These are phyloP conservation scores for Chlorella vulgaris DNA, from an alignment of 139 green algal species.

Conservation along the genomic window DNA sequence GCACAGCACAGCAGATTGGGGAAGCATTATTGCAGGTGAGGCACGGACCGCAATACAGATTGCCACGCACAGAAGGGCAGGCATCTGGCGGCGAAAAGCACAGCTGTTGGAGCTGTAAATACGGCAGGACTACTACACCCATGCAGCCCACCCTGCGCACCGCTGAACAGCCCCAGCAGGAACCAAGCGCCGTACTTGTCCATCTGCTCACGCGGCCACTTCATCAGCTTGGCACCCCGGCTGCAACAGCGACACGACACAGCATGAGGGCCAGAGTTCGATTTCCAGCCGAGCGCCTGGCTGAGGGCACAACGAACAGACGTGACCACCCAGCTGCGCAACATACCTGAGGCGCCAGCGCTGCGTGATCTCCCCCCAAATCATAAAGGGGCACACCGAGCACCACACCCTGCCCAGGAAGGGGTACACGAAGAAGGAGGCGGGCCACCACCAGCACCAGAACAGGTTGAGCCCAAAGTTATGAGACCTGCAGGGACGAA, in stretches of 20 bases:
- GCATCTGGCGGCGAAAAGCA: too few species aligned
- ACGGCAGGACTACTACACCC: too few species aligned
- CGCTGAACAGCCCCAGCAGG: constrained; percentile 70
- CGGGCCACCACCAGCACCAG: constrained; percentile 82
- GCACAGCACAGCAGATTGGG: too few species aligned
- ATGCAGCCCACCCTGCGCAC: too few species aligned
- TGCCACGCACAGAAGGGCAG: too few species aligned
- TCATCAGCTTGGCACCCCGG: constrained; percentile 62
- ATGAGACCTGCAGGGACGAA: constrained; percentile 34
- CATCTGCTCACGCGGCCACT: constrained; percentile 67
- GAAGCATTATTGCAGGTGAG: too few species aligned
- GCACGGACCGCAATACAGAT: neutral
- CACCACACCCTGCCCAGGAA: constrained; percentile 65
- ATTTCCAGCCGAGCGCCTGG: too few species aligned
- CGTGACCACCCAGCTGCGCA: neutral
- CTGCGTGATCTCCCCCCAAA: constrained; percentile 80
- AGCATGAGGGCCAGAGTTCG: neutral
- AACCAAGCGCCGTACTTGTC: constrained; percentile 70
- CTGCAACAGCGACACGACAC: neutral
- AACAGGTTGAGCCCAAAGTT: constrained; percentile 82
- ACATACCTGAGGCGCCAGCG: constrained; percentile 47
- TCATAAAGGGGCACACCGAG: constrained; percentile 88
- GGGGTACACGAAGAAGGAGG: constrained; percentile 78
- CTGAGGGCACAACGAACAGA: neutral
- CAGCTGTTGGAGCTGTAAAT: too few species aligned